Percentiles rank a stretch among this genome's conserved stretches.
phyloP scores from a whole-genome alignment of 2,329 filamentous ascomycete species.

The Nakataea oryzae region DNA sequence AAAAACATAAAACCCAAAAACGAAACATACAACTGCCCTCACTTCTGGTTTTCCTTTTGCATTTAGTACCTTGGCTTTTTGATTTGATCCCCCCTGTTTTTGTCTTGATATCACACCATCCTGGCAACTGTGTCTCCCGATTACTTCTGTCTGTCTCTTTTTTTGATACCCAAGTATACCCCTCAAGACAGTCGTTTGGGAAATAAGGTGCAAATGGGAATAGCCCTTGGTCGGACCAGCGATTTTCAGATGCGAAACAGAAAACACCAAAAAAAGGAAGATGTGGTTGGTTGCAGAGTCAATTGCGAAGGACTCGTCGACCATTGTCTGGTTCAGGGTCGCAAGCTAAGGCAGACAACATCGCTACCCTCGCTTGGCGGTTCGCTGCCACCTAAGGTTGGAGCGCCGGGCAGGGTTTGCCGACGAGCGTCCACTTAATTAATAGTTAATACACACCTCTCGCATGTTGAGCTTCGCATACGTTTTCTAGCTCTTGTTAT shows the following conservation, averaged over 20 bases:
- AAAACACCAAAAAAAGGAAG: not conserved
- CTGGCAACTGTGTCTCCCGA: conserved; percentile 1
- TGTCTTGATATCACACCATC: not conserved
- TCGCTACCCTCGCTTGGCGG: not conserved
- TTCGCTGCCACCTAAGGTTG: conserved; percentile 1
- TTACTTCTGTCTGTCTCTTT: conserved; percentile 1
- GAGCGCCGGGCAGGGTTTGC: not conserved
- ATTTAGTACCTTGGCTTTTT: conserved; percentile 1
- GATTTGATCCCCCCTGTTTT: conserved; percentile 5
- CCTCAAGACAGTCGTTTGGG: conserved; percentile 3
- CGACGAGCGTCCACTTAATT: conserved; percentile 11
- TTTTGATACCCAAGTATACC: conserved; percentile 7
- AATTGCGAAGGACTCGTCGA: not conserved
- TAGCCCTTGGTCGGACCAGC: not conserved
- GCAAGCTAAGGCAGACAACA: not conserved
- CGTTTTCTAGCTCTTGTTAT: too few relatives aligned
- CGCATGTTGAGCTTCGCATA: conserved; percentile 12
- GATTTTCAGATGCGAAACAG: not conserved
- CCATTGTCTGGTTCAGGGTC: not conserved
- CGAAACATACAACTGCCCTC: not conserved
- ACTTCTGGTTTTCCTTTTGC: not conserved
- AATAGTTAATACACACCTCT: conserved; percentile 23
- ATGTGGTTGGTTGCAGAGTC: not conserved
- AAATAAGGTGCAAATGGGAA: not conserved
- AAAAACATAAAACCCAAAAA: not conserved